These are phyloP conservation scores for Boletus edulis DNA, from an alignment of 768 basidiomycete genomes.

Conservation along the genomic window DNA sequence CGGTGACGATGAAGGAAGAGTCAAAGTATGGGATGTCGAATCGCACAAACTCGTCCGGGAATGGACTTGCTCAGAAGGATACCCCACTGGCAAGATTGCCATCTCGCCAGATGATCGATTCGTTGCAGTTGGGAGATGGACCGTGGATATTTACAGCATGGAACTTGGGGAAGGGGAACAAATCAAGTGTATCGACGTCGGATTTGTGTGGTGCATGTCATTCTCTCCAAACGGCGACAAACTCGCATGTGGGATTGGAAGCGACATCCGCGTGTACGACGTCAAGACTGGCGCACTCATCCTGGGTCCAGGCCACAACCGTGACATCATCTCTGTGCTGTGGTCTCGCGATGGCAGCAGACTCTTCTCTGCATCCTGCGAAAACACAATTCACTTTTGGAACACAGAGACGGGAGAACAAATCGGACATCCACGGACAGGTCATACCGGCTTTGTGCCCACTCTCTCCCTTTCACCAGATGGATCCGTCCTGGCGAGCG, in stretches of 20 bases:
- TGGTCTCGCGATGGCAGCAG: too few species aligned
- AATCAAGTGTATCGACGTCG: not conserved
- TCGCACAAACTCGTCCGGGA: not conserved
- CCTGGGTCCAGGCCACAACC: too few species aligned
- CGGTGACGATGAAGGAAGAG: accelerated
- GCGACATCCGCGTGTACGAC: too few species aligned
- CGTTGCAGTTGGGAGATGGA: not conserved
- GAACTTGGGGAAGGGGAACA: not conserved
- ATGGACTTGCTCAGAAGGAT: accelerated
- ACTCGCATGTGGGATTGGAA: not conserved
- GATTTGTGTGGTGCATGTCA: not conserved
- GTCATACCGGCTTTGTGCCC: accelerated
- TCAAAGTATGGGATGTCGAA: not conserved
- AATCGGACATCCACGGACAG: too few species aligned
- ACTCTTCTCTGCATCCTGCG: too few species aligned
- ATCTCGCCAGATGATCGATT: not conserved
- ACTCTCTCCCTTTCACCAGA: too few species aligned
- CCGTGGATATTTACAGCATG: not conserved
- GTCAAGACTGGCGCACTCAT: too few species aligned
- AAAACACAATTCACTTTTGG: too few species aligned
- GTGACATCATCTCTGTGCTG: too few species aligned
- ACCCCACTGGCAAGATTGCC: accelerated
- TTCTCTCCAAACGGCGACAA: not conserved
- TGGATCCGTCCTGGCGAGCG: too few species aligned
- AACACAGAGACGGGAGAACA: too few species aligned